Evolutionary conservation across 495 filamentous ascomycete genomes (phyloP).

Genomic region (Xylaria acuta): DNA sequence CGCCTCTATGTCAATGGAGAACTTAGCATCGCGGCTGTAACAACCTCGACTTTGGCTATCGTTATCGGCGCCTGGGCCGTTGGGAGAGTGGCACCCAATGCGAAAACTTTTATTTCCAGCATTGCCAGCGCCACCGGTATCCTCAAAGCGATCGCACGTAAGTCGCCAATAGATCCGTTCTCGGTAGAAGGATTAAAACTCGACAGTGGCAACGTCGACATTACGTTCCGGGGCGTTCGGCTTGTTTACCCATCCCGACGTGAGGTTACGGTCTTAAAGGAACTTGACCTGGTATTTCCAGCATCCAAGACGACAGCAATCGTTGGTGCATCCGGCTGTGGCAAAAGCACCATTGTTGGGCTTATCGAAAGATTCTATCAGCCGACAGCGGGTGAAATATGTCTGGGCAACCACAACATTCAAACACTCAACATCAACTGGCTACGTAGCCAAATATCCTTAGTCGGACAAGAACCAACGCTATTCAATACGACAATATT

Average conservation of each 20-base stretch:
- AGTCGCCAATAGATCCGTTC: constrained; percentile 74
- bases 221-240: constrained; percentile 53
- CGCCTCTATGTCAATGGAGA: constrained; percentile 67
- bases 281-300: constrained; percentile 56
- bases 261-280: constrained; percentile 51
- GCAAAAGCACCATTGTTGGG: constrained; percentile 81
- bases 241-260: constrained; percentile 67
- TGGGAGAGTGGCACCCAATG: constrained; percentile 78
- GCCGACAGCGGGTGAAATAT: constrained; percentile 51
- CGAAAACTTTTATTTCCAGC: constrained; percentile 73
- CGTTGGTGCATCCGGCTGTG: constrained; percentile 73
- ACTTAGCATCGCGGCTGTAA: constrained; percentile 48
- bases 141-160: constrained; percentile 77
- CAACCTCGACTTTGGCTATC: constrained; percentile 77
- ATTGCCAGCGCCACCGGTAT: constrained; percentile 77
- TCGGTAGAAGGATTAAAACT: constrained; percentile 64
- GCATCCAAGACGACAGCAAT: constrained; percentile 78
- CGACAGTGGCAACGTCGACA: constrained; percentile 49
- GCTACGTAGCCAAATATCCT: constrained; percentile 57
- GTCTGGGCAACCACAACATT: constrained; percentile 55
- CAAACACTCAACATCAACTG: constrained; percentile 58
- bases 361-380: constrained; percentile 84
- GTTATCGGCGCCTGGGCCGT: constrained; percentile 80
- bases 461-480: constrained; percentile 66
- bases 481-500: constrained; percentile 66